These are phyloP conservation scores for Tricholomella constricta DNA, from an alignment of 768 basidiomycete genomes.

Conservation along the genomic window DNA sequence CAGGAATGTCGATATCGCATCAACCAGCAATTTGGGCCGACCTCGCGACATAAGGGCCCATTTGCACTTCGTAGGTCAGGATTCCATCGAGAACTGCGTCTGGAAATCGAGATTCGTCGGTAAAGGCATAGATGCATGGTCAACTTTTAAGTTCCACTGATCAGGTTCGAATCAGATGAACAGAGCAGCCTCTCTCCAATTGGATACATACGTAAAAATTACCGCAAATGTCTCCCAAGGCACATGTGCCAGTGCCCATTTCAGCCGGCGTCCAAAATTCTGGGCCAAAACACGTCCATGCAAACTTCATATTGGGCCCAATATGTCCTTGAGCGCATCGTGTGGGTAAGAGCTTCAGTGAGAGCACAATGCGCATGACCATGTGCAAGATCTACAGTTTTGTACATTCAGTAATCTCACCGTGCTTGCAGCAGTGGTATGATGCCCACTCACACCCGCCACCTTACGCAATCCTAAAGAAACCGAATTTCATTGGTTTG, in stretches of 20 bases:
- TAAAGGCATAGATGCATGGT: not conserved
- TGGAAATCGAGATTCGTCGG: conserved; percentile 13
- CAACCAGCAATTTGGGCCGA: conserved; percentile 8
- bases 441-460: not conserved
- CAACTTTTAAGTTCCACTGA: not conserved
- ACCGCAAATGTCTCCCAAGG: not conserved
- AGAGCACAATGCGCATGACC: not conserved
- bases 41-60: not conserved
- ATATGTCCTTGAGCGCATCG: not conserved
- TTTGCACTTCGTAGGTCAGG: not conserved
- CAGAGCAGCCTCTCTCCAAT: conserved; percentile 10
- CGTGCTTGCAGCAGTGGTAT: not conserved
- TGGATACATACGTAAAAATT: conserved; percentile 7
- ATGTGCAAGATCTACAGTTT: not conserved
- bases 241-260: not conserved
- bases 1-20: conserved; percentile 4
- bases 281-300: not conserved
- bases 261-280: conserved; percentile 2
- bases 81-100: conserved; percentile 8
- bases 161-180: conserved; percentile 16
- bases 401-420: not conserved
- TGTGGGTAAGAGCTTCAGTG: not conserved
- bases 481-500: not conserved
- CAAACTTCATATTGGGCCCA: not conserved
- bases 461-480: not conserved